Conservation (phyloP, 1,284 basidiomycete species). For the Phlebopus sp. region DNA sequence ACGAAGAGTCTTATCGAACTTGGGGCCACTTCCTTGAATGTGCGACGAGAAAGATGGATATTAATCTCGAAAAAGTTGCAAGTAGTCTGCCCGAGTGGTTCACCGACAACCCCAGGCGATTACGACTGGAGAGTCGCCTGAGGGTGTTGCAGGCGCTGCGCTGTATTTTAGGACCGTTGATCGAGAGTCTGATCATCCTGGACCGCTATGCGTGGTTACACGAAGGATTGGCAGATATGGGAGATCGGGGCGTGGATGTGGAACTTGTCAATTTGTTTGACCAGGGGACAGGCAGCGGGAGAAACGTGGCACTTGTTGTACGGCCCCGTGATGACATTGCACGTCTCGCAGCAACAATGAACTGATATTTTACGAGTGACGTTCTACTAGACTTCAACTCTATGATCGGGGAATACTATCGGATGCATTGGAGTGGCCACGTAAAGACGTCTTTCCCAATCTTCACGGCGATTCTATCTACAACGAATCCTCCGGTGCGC, state of each 20-base stretch:
- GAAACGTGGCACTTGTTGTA: conserved; percentile 60
- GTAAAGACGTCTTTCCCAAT: conserved; percentile 61
- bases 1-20: conserved; percentile 41
- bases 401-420: conserved; percentile 10
- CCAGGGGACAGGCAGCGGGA: conserved; percentile 59
- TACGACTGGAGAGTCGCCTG: conserved; percentile 36
- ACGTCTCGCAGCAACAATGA: conserved; percentile 2
- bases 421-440: conserved; percentile 41
- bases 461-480: conserved; percentile 51
- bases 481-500: conserved; percentile 48
- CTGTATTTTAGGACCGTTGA: conserved; percentile 48
- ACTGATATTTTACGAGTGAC: conserved; percentile 5
- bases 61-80: conserved; percentile 27
- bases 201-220: conserved; percentile 49
- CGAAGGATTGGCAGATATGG: conserved; percentile 32
- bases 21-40: conserved; percentile 45
- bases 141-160: conserved; percentile 47
- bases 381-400: too few relatives aligned
- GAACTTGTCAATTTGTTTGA: conserved; percentile 63
- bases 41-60: conserved; percentile 38
- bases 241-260: conserved; percentile 35
- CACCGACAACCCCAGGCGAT: conserved; percentile 19
- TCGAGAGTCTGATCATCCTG: conserved; percentile 47
- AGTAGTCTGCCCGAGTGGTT: conserved; percentile 26
- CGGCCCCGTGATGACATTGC: conserved; percentile 24